Evolutionary conservation across 768 basidiomycete species (phyloP).

Genomic region (Suillus alpinus): DNA sequence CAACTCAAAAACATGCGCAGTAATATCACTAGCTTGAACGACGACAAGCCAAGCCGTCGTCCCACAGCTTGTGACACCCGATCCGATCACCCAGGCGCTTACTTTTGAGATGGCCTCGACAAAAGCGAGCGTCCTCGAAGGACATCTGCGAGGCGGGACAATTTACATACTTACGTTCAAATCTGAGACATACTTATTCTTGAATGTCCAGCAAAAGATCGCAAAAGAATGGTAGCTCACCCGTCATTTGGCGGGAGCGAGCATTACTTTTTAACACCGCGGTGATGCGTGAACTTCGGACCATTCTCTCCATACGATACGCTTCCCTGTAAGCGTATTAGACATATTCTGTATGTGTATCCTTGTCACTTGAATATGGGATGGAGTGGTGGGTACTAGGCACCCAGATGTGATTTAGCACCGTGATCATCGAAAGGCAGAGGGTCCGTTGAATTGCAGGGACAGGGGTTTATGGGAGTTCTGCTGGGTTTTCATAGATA

Average conservation of each 20-base stretch:
- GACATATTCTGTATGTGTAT: not conserved
- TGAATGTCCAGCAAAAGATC: not conserved
- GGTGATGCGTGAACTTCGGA: not conserved
- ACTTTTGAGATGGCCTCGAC: not conserved
- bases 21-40: not conserved
- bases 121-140: not conserved
- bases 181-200: not conserved
- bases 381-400: not conserved
- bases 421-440: not conserved
- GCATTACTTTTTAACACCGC: not conserved
- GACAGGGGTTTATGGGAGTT: not conserved
- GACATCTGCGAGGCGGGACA: not conserved
- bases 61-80: not conserved
- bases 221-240: not conserved
- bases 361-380: not conserved
- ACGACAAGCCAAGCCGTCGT: not conserved
- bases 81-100: not conserved
- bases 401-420: not conserved
- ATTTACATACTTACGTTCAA: not conserved
- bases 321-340: not conserved
- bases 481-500: not conserved
- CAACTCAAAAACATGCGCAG: not conserved
- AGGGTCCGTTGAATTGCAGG: not conserved
- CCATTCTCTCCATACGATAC: not conserved
- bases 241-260: not conserved